Percentiles rank a stretch among this genome's conserved stretches.
phyloP scores from a whole-genome alignment of 2,329 filamentous ascomycete genomes.

The Diaporthe aspalathi region DNA sequence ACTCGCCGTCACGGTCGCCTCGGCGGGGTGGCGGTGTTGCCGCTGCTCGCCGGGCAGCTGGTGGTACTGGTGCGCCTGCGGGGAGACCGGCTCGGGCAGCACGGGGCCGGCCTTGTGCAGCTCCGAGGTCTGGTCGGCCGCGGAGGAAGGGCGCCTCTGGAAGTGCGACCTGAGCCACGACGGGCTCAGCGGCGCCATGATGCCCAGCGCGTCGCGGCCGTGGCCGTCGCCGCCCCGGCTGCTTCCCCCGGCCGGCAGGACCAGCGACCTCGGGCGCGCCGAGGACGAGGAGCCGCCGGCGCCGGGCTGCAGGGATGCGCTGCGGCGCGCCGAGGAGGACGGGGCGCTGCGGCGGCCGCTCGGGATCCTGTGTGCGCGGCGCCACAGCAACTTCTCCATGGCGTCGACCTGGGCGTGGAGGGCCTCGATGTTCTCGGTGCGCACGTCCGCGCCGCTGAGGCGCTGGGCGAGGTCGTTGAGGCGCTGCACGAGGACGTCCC shows the following conservation, averaged over 20 bases:
- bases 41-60: slow-evolving; percentile 29
- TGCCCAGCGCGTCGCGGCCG: slow-evolving; percentile 26
- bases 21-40: slow-evolving; percentile 23
- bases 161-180: slow-evolving; percentile 39
- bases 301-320: slow-evolving; percentile 15
- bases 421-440: slow-evolving; percentile 47
- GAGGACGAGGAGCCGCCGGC: no score
- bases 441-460: slow-evolving; percentile 46
- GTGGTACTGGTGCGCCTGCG: not conserved
- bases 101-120: slow-evolving; percentile 12
- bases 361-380: not conserved
- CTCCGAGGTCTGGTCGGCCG: slow-evolving; percentile 23
- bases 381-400: slow-evolving; percentile 51
- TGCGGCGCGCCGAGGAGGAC: not conserved
- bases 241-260: slow-evolving; percentile 5
- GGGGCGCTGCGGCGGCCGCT: slow-evolving; percentile 2
- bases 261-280: slow-evolving; percentile 31
- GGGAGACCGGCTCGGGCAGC: not conserved
- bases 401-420: slow-evolving; percentile 57
- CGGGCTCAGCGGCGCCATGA: slow-evolving; percentile 38
- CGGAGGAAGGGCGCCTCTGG: slow-evolving; percentile 30
- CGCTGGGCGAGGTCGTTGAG: slow-evolving; percentile 53
- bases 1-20: slow-evolving; percentile 4
- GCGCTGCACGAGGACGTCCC: slow-evolving; percentile 60
- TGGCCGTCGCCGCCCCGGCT: not conserved